These are phyloP conservation scores for Lipomyces starkeyi DNA, from an alignment of 805 yeast species.

Conservation along the genomic window DNA sequence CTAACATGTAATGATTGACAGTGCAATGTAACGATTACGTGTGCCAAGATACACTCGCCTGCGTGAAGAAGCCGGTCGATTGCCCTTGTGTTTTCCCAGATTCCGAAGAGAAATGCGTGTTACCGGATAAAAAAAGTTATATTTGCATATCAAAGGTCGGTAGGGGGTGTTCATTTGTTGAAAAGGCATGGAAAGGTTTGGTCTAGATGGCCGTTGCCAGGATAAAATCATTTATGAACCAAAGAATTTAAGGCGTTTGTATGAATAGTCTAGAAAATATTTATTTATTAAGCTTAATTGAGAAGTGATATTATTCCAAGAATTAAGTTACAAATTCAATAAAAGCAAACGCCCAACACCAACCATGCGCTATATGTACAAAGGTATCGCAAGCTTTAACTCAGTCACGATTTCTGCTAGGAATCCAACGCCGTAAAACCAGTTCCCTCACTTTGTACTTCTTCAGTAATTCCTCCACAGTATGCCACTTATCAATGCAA, in stretches of 20 bases:
- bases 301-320: neutral
- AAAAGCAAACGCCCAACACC: slow-evolving; percentile 11
- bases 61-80: slow-evolving; percentile 70
- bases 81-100: slow-evolving; percentile 94
- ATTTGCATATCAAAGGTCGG: slow-evolving; percentile 77
- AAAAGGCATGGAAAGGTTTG: slow-evolving; percentile 68
- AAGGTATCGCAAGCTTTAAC: neutral
- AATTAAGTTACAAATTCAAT: neutral
- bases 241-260: neutral
- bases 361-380: neutral
- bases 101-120: slow-evolving; percentile 78
- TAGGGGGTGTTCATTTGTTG: slow-evolving; percentile 88
- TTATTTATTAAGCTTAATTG: neutral
- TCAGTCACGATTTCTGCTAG: slow-evolving; percentile 80
- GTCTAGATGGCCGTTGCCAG: slow-evolving; percentile 43
- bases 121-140: slow-evolving; percentile 68
- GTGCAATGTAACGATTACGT: slow-evolving; percentile 67
- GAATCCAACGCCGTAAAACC: slow-evolving; percentile 80
- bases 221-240: too few species aligned
- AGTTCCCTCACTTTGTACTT: slow-evolving; percentile 66
- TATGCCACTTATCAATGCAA: slow-evolving; percentile 42
- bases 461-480: slow-evolving; percentile 49
- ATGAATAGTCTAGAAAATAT: neutral
- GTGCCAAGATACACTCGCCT: slow-evolving; percentile 81
- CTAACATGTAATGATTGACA: slow-evolving; percentile 6